phyloP scores from a whole-genome alignment of 2,329 filamentous ascomycete genomes.

The Aquanectria penicillioides region DNA sequence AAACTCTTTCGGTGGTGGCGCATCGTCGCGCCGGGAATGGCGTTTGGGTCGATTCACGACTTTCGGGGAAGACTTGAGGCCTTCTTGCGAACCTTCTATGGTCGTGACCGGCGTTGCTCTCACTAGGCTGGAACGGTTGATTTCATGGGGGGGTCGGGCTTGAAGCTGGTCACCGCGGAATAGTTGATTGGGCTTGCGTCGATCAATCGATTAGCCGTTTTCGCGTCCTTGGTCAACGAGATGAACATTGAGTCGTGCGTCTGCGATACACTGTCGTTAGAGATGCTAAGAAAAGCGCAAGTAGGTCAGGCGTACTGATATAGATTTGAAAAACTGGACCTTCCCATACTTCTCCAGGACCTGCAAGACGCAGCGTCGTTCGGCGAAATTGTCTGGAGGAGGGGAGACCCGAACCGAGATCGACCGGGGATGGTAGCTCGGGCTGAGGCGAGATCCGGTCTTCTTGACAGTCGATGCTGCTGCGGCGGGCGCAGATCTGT shows the following conservation, averaged over 20 bases:
- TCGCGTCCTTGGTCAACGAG: slow-evolving; percentile 55
- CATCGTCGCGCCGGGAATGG: not conserved
- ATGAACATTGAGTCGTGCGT: slow-evolving; percentile 61
- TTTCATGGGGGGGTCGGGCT: slow-evolving; percentile 37
- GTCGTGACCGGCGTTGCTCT: slow-evolving; percentile 9
- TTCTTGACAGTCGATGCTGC: slow-evolving; percentile 14
- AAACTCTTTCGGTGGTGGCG: slow-evolving; percentile 48
- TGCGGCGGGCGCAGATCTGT: not conserved
- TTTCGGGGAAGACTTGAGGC: not conserved
- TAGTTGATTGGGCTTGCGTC: slow-evolving; percentile 59
- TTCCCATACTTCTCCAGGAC: slow-evolving; percentile 60
- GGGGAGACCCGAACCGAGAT: slow-evolving; percentile 64
- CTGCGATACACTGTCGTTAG: slow-evolving; percentile 41
- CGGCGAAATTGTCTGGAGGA: slow-evolving; percentile 60
- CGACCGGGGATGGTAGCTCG: slow-evolving; percentile 47
- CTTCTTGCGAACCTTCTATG: slow-evolving; percentile 5
- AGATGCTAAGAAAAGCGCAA: not conserved
- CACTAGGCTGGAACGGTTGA: slow-evolving; percentile 43
- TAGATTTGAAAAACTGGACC: slow-evolving; percentile 61
- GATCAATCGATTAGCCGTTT: slow-evolving; percentile 53
- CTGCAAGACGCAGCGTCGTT: slow-evolving; percentile 65
- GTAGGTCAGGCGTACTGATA: slow-evolving; percentile 26
- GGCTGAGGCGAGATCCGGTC: slow-evolving; percentile 4
- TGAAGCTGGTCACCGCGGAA: slow-evolving; percentile 47
- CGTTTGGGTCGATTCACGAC: not conserved